phyloP scores from a whole-genome alignment of 1,284 basidiomycete species.

The Mycosarcoma maydis region DNA sequence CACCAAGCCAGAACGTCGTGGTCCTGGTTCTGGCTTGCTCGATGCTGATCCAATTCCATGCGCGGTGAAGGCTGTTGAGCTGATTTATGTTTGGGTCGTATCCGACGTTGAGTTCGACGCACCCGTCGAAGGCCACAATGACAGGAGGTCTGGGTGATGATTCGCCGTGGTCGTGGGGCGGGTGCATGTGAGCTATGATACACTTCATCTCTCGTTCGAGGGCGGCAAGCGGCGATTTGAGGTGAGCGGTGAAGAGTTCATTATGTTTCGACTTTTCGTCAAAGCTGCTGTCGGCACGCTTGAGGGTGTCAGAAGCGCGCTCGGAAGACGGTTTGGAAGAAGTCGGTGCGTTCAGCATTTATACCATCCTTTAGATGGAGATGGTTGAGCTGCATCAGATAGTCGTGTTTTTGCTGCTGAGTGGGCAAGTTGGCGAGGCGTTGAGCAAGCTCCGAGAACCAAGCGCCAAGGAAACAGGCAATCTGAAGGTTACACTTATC shows the following conservation, averaged over 20 bases:
- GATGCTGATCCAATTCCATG: constrained; percentile 6
- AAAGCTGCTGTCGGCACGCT: background rate
- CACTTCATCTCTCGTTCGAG: background rate
- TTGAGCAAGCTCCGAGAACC: constrained; percentile 5
- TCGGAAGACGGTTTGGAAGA: background rate
- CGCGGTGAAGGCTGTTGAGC: constrained; percentile 15
- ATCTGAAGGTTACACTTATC: constrained; percentile 4
- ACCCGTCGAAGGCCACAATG: constrained; percentile 27
- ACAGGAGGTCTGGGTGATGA: background rate
- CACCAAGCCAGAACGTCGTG: constrained; percentile 21
- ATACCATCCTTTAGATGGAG: background rate
- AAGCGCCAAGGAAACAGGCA: constrained; percentile 7
- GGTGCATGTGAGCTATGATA: background rate
- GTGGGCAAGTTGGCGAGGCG: background rate
- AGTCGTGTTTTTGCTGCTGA: background rate
- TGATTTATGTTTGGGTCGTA: background rate
- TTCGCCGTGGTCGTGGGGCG: background rate
- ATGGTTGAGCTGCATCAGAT: background rate
- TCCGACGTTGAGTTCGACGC: constrained; percentile 10
- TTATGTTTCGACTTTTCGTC: too few relatives aligned
- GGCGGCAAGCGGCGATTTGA: background rate
- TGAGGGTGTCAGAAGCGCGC: background rate
- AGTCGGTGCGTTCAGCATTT: background rate
- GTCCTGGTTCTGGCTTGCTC: background rate
- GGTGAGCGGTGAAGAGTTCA: background rate